Conservation (phyloP, 768 basidiomycete genomes). For the Candolleomyces aberdarensis region DNA sequence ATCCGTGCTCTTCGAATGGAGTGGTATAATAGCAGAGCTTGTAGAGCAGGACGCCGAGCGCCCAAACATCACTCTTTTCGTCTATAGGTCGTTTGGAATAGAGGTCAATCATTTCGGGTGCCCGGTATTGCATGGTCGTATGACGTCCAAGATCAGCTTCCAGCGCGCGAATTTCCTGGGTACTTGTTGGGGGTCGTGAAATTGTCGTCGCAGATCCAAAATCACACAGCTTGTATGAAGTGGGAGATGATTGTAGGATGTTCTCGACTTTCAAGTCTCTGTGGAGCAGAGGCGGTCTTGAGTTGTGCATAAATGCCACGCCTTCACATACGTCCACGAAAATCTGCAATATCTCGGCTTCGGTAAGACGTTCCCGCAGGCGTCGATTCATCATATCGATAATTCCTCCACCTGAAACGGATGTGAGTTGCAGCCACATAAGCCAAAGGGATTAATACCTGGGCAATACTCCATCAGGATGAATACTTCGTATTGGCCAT, state of each 20-base stretch:
- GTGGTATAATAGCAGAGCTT: slow-evolving; percentile 99
- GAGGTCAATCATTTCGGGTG: slow-evolving; percentile 98
- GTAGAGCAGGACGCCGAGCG: slow-evolving; percentile 92
- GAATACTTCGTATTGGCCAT: slow-evolving; percentile 90
- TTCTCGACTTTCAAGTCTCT: slow-evolving; percentile 99
- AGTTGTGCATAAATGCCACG: slow-evolving; percentile 94
- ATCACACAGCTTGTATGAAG: slow-evolving; percentile 94
- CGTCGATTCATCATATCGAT: slow-evolving; percentile 99
- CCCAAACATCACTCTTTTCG: slow-evolving; percentile 98
- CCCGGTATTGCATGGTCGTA: slow-evolving; percentile 95
- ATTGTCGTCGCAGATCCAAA: slow-evolving; percentile 92
- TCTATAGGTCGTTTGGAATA: slow-evolving; percentile 81
- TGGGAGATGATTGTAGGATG: slow-evolving; percentile 83
- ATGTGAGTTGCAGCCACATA: slow-evolving; percentile 8
- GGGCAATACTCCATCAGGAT: slow-evolving; percentile 99
- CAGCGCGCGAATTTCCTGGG: slow-evolving; percentile 80
- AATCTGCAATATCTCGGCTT: slow-evolving; percentile 95
- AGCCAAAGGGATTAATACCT: slow-evolving; percentile 44
- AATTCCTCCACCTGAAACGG: slow-evolving; percentile 80
- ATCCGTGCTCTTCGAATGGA: slow-evolving; percentile 97
- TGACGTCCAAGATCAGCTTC: slow-evolving; percentile 92
- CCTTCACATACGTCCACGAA: slow-evolving; percentile 98
- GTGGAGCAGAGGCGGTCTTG: slow-evolving; percentile 86
- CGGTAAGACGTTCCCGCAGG: slow-evolving; percentile 89
- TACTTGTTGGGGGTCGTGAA: slow-evolving; percentile 68